Percentiles rank a stretch among this genome's conserved stretches.
phyloP scores from a whole-genome alignment of 176 grass and related monocot genomes.

The Chrysopogon serrulatus region DNA sequence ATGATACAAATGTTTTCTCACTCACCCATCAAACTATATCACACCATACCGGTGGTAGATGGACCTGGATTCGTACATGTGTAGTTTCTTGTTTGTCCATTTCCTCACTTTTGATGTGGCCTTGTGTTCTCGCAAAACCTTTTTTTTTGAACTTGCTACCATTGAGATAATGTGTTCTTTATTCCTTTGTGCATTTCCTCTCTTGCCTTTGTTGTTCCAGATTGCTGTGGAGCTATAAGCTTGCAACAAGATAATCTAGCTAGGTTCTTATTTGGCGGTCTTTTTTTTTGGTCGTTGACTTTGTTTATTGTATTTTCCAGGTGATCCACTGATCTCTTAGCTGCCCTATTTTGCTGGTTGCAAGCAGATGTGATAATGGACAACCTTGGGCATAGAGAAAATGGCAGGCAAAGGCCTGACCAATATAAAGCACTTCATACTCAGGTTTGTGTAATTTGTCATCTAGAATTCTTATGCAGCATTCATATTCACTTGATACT shows the following conservation, averaged over 20 bases:
- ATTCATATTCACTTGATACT: not conserved
- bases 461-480: not conserved
- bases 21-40: not conserved
- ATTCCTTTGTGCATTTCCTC: not conserved
- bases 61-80: not conserved
- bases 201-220: not conserved
- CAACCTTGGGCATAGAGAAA: slow-evolving; percentile 75
- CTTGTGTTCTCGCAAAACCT: not conserved
- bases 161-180: not conserved
- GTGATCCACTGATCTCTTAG: not conserved
- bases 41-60: not conserved
- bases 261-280: not conserved
- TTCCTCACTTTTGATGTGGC: not conserved
- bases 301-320: slow-evolving; percentile 9
- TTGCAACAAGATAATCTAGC: not conserved
- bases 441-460: slow-evolving; percentile 49
- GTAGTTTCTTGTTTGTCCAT: not conserved
- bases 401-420: slow-evolving; percentile 66
- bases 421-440: slow-evolving; percentile 78
- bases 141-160: not conserved
- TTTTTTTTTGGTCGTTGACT: not conserved
- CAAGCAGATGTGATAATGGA: slow-evolving; percentile 67
- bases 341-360: slow-evolving; percentile 9
- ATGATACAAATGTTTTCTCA: not conserved
- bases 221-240: not conserved